These are phyloP conservation scores for Escovopsis weberi DNA, from an alignment of 2,329 filamentous ascomycete genomes.

Conservation along the genomic window DNA sequence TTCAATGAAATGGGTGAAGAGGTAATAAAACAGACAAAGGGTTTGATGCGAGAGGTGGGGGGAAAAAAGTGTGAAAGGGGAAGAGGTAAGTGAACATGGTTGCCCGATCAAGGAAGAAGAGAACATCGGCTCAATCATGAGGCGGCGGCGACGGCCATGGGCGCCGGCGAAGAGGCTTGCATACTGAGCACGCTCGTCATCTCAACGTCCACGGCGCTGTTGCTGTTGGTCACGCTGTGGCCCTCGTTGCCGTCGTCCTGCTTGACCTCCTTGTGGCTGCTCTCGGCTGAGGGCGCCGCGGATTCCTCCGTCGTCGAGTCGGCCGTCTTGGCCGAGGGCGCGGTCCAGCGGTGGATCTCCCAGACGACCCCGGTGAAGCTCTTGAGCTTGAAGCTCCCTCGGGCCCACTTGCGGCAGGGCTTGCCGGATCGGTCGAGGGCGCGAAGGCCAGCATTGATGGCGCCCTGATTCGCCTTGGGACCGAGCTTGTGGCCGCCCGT, in stretches of 20 bases:
- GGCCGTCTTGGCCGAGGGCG: conserved; percentile 43
- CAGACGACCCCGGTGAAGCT: conserved; percentile 82
- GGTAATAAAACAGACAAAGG: background rate
- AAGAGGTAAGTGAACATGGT: no score
- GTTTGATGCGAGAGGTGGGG: no score
- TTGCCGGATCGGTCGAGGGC: conserved; percentile 86
- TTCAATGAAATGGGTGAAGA: background rate
- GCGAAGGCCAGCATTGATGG: conserved; percentile 91
- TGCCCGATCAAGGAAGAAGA: no score
- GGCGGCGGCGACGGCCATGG: conserved; percentile 31
- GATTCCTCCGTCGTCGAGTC: conserved; percentile 33
- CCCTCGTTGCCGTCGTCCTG: conserved; percentile 35
- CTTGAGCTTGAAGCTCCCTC: conserved; percentile 70
- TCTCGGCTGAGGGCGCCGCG: conserved; percentile 29
- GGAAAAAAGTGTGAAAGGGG: no score
- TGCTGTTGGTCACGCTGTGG: conserved; percentile 33
- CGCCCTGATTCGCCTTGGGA: conserved; percentile 90
- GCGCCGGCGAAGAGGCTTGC: conserved; percentile 37
- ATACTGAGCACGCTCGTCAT: conserved; percentile 38
- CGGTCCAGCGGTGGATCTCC: conserved; percentile 72
- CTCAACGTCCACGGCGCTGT: conserved; percentile 33
- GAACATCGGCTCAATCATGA: conserved; percentile 14
- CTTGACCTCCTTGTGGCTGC: conserved; percentile 47
- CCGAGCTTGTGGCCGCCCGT: conserved; percentile 66
- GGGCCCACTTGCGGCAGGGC: conserved; percentile 83